Evolutionary conservation across 805 yeast genomes (phyloP), one percentile per base, ranked within the genome.

Genomic region (Starmera dryadoides): DNA sequence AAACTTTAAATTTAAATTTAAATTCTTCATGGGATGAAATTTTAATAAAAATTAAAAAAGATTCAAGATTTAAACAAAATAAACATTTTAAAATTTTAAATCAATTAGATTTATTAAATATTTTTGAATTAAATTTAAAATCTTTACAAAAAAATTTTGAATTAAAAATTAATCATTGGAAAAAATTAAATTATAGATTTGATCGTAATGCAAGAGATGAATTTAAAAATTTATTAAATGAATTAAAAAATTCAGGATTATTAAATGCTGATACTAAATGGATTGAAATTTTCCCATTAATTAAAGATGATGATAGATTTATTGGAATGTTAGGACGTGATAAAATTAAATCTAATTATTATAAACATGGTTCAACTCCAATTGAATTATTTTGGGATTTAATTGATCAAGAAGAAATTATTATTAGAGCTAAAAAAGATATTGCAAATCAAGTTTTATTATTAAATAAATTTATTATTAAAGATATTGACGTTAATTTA

Each of bases 351-450:
- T n/a, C n/a, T n/a, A n/a, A n/a, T n/a, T n/a, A n/a, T n/a, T n/a
- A n/a, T n/a, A n/a, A n/a, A n/a, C 67, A 73, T 34, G 95, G 96
- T 0, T 86, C 96, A 0, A 71, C 79, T 1, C 82, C 95, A 1
- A 52, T 80, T 32, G 95, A 87, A 45, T 59, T 85, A 31, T 87
- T 82, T 55, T 73, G 86, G 75, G 95, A 88, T 55, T 50, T 73
- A 0, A 69, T 82, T 3, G 88, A 82, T 47, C 80, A 75, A 40
- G 78, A 76, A 48, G 68, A 71, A 26, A 73, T 78, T 39, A 51
- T 67, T 2, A 53, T 84, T 34, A 72, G 70, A 42, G 76, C 79
- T 18, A 76, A 78, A 52, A 74, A 74, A 39, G 86, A 80, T 37
- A 58, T 81, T 32, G 73, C 79, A 1, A 73, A 73, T 37, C 79